Base-by-base conservation (phyloP, 2,329 filamentous ascomycete species). In the Xylariaceae sp. region DNA sequence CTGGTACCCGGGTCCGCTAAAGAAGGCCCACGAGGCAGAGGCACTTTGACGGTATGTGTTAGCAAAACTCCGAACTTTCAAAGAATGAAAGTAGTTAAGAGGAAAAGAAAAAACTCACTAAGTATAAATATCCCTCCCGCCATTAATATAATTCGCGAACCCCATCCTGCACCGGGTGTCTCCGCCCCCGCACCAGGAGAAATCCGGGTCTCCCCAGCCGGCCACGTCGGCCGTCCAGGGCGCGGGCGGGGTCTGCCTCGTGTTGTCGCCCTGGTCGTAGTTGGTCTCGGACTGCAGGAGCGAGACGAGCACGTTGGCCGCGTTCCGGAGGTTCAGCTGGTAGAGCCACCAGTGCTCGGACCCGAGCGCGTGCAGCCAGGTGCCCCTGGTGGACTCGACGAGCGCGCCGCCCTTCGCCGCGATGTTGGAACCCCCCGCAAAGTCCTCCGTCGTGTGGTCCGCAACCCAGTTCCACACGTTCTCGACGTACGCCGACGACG, bases 331-430 rank as follows among this genome's bases (percentile, higher is more conserved):
- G 45, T 76, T 72, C 47, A 77, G 69, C 57, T 79, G 73, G 59
- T 79, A 80, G 33, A 79, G 57, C 55, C 70, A 69, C 59, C 69
- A 70, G 55, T 80, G 76, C 60, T 80, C 76, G 31, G 65, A 70
- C 3, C 69, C 68, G 1, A 70, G 65, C 4, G 68, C 71, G 44
- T 70, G 65, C 8, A 76, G 59, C 73, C 72, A 76, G 13, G 69
- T 70, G 5, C 67, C 68, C 27, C 60, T 55, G 11, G 62, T 66
- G 2, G 65, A 59, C 48, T 73, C 66, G 13, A 71, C 59, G 1
- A 72, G 59, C 12, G 60, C 56, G 19, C 69, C 68, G 14, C 74
- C 70, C 32, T 71, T 75, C 23, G 59, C 66, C 3, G 68, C 70
- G 41, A 71, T 73, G 49, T 56, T 66, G 33, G 56, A 59, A 1